Percentiles rank a stretch among this genome's conserved stretches.
Conservation (phyloP, 1,284 basidiomycete species). For the Heliocybe sulcata region DNA sequence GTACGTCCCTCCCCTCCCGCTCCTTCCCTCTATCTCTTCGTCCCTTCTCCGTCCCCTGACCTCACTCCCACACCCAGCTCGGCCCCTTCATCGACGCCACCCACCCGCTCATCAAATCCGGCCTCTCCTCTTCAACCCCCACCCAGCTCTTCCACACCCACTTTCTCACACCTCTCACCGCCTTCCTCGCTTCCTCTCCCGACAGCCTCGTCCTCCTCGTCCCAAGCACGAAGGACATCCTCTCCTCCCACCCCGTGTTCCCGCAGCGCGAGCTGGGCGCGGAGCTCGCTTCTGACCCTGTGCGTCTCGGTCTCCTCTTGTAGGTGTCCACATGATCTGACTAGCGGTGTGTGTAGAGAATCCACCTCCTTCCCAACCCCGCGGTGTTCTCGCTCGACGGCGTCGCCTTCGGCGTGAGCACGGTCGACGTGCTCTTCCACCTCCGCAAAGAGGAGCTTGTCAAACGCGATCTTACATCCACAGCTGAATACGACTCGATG, state of each 20-base stretch:
- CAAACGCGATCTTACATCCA: constrained; percentile 52
- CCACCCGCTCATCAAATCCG: constrained; percentile 69
- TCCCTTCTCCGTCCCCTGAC: constrained; percentile 3
- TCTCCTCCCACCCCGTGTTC: constrained; percentile 77
- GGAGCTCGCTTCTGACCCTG: constrained; percentile 37
- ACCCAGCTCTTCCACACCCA: constrained; percentile 63
- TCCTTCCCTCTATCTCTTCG: background rate
- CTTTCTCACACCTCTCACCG: constrained; percentile 53
- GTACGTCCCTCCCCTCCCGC: constrained; percentile 35
- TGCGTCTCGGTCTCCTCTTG: constrained; percentile 21
- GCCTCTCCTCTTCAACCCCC: constrained; percentile 64
- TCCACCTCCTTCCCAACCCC: constrained; percentile 84
- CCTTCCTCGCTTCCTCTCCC: constrained; percentile 57
- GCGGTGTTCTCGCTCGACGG: constrained; percentile 82
- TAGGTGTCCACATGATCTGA: background rate
- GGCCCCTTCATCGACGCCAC: constrained; percentile 85
- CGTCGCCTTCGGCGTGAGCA: constrained; percentile 70
- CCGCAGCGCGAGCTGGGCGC: constrained; percentile 75
- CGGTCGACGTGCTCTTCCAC: constrained; percentile 87
- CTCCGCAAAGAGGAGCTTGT: constrained; percentile 81
- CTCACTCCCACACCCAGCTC: too few species aligned
- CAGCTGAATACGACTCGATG: constrained; percentile 70
- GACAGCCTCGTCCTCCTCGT: constrained; percentile 70
- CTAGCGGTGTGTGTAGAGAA: constrained; percentile 38
- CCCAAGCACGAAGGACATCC: constrained; percentile 78